A percentile compares a stretch with the other conserved stretches of the same genome.
phyloP scores from a whole-genome alignment of 1,139 yeast species.

The Sugiyamaella xylanicola region DNA sequence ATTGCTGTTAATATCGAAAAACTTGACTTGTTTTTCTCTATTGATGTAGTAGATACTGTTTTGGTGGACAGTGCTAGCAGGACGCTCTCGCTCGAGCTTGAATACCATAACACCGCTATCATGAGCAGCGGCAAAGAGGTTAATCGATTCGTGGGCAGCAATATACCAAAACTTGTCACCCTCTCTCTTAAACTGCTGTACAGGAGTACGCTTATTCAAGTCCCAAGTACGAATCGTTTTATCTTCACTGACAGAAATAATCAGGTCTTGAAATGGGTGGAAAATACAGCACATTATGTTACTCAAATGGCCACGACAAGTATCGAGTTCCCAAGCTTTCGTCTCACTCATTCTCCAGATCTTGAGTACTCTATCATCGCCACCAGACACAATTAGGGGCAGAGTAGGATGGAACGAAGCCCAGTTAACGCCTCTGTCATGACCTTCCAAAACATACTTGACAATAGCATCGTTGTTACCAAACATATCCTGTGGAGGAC shows the following conservation, averaged over 20 bases:
- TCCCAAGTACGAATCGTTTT: slow-evolving; percentile 99
- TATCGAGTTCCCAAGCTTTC: slow-evolving; percentile 98
- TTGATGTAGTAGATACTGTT: slow-evolving; percentile 72
- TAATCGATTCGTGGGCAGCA: slow-evolving; percentile 84
- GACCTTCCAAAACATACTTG: slow-evolving; percentile 95
- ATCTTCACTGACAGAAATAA: slow-evolving; percentile 93
- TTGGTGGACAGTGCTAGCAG: slow-evolving; percentile 77
- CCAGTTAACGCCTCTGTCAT: slow-evolving; percentile 98
- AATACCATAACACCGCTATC: slow-evolving; percentile 98
- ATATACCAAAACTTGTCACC: slow-evolving; percentile 94
- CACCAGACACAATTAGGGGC: slow-evolving; percentile 93
- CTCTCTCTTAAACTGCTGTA: slow-evolving; percentile 93
- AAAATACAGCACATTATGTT: slow-evolving; percentile 87
- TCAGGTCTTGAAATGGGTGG: slow-evolving; percentile 92
- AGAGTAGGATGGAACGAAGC: slow-evolving; percentile 96
- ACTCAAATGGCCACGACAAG: slow-evolving; percentile 96
- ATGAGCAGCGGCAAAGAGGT: slow-evolving; percentile 94
- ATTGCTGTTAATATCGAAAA: slow-evolving; percentile 63
- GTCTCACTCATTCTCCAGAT: slow-evolving; percentile 98
- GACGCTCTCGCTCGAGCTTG: slow-evolving; percentile 96
- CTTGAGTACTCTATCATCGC: slow-evolving; percentile 94
- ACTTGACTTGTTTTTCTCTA: slow-evolving; percentile 83
- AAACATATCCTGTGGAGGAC: slow-evolving; percentile 71
- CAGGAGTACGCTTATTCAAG: slow-evolving; percentile 87
- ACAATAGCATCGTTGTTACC: slow-evolving; percentile 94